Percentiles rank a stretch among this genome's conserved stretches.
Evolutionary conservation across 1,284 basidiomycete genomes (phyloP).

Genomic region (Irpex sp.): DNA sequence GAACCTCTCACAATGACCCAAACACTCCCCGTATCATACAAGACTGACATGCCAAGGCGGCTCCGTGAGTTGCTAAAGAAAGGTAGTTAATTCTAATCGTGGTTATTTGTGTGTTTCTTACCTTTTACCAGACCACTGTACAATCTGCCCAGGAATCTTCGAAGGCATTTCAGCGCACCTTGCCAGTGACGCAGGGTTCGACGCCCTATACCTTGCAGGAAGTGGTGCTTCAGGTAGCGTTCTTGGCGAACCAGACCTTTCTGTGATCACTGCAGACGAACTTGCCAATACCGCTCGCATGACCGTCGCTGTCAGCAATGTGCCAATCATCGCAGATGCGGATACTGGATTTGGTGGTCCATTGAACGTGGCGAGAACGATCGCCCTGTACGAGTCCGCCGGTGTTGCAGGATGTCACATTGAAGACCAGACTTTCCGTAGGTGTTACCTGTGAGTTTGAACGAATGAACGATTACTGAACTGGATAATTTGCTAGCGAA

Average conservation of each 20-base stretch:
- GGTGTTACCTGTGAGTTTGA: background rate
- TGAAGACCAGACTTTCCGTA: constrained; percentile 25
- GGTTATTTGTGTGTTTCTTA: background rate
- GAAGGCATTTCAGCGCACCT: constrained; percentile 26
- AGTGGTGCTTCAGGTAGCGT: constrained; percentile 24
- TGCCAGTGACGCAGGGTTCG: constrained; percentile 22
- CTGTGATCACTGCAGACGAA: constrained; percentile 23
- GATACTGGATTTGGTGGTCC: constrained; percentile 26
- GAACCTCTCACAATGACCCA: constrained; percentile 1
- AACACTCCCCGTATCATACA: constrained; percentile 15
- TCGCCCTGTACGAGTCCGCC: constrained; percentile 23
- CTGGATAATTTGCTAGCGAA: constrained; percentile 12
- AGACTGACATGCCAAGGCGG: constrained; percentile 20
- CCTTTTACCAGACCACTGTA: constrained; percentile 6
- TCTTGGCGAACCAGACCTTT: constrained; percentile 24
- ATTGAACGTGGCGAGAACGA: constrained; percentile 24
- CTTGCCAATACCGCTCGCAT: constrained; percentile 22
- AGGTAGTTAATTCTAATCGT: constrained; percentile 8
- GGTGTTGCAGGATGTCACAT: constrained; percentile 26
- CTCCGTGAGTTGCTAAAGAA: constrained; percentile 20
- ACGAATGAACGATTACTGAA: background rate
- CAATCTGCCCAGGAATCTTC: constrained; percentile 24
- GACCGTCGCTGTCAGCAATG: constrained; percentile 20
- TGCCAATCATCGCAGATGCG: constrained; percentile 25
- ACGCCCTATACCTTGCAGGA: constrained; percentile 24